Percentiles rank a stretch among this genome's conserved stretches.
Conservation (phyloP, 108 stramenopile genomes). For the Pseudonitzschia multistriata region DNA sequence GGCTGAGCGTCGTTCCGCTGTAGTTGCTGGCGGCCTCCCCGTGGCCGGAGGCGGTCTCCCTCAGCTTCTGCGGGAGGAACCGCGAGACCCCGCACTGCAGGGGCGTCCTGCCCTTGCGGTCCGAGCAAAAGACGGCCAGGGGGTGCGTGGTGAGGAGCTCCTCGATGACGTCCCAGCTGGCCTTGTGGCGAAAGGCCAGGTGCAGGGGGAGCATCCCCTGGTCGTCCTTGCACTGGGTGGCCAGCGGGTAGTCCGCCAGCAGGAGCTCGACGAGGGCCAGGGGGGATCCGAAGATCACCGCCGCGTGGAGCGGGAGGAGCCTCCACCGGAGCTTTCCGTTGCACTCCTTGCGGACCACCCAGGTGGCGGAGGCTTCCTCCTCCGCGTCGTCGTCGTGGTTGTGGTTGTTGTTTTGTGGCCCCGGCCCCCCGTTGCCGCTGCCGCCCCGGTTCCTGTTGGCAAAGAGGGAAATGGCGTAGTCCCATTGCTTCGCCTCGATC, state of each 20-base stretch:
- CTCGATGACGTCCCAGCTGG: slow-evolving; percentile 54
- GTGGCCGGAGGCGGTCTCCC: too few species aligned
- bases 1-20: background rate
- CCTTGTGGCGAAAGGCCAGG: slow-evolving; percentile 72
- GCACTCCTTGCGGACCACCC: slow-evolving; percentile 71
- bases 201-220: slow-evolving; percentile 84
- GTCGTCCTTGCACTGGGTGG: slow-evolving; percentile 74
- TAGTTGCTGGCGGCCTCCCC: background rate
- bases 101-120: slow-evolving; percentile 79
- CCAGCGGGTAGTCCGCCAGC: slow-evolving; percentile 56
- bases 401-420: background rate
- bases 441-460: background rate
- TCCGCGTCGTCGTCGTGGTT: slow-evolving; percentile 10
- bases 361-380: slow-evolving; percentile 45
- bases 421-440: background rate
- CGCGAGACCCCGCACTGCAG: slow-evolving; percentile 39
- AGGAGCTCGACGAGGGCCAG: slow-evolving; percentile 46
- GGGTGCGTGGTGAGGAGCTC: slow-evolving; percentile 70
- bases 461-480: slow-evolving; percentile 36
- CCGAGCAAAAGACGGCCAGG: slow-evolving; percentile 62
- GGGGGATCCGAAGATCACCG: slow-evolving; percentile 78
- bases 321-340: slow-evolving; percentile 83
- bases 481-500: slow-evolving; percentile 74
- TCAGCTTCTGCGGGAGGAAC: background rate
- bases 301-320: slow-evolving; percentile 77